Conservation (phyloP, 768 basidiomycete species). For the Suillus americanus region DNA sequence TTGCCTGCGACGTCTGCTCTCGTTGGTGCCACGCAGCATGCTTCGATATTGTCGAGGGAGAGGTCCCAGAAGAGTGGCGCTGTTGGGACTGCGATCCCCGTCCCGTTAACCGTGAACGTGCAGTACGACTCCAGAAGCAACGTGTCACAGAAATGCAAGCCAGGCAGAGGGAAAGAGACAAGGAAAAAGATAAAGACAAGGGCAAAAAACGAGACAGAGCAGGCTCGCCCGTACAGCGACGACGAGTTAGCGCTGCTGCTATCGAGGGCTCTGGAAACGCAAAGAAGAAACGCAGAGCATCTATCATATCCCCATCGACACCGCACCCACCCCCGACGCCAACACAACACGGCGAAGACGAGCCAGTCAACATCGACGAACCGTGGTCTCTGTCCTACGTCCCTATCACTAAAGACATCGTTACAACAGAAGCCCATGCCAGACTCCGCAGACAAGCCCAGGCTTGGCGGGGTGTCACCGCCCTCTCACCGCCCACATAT, state of each 20-base stretch:
- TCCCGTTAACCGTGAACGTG: slow-evolving; percentile 43
- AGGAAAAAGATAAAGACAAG: slow-evolving; percentile 31
- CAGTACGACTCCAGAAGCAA: slow-evolving; percentile 41
- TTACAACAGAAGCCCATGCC: slow-evolving; percentile 42
- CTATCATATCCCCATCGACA: slow-evolving; percentile 17
- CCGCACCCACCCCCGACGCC: background rate
- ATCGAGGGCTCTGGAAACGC: slow-evolving; percentile 32
- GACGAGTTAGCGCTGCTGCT: slow-evolving; percentile 35
- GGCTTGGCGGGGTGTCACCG: slow-evolving; percentile 69
- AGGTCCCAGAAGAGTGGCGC: slow-evolving; percentile 71
- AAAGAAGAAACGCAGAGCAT: slow-evolving; percentile 39
- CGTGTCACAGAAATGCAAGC: background rate
- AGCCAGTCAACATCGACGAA: slow-evolving; percentile 50
- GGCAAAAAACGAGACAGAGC: slow-evolving; percentile 25
- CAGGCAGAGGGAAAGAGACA: slow-evolving; percentile 26
- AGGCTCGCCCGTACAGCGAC: slow-evolving; percentile 24
- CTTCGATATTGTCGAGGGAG: slow-evolving; percentile 56
- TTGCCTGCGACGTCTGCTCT: slow-evolving; percentile 80
- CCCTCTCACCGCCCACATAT: slow-evolving; percentile 34
- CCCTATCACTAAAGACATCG: slow-evolving; percentile 46
- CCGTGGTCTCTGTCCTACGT: slow-evolving; percentile 46
- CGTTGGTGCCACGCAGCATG: slow-evolving; percentile 87
- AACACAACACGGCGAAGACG: slow-evolving; percentile 36
- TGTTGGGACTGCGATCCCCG: slow-evolving; percentile 69
- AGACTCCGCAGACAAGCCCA: slow-evolving; percentile 59